phyloP scores from a whole-genome alignment of 2,329 filamentous ascomycete genomes.

The Cytospora leucostoma region DNA sequence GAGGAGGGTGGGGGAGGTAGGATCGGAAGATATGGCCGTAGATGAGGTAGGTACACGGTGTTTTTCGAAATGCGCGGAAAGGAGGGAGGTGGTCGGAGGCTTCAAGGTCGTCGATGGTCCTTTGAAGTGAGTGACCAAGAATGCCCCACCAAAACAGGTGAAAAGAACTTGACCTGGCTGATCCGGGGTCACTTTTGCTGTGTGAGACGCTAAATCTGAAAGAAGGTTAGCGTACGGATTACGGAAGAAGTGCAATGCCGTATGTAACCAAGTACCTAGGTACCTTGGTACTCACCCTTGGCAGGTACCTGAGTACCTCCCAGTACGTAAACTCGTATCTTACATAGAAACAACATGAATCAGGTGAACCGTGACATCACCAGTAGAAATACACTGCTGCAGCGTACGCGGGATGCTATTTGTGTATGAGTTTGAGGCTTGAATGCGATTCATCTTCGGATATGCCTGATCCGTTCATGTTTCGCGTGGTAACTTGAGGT shows the following conservation, averaged over 20 bases:
- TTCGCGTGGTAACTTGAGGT: too few species aligned
- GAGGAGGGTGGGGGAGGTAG: neutral
- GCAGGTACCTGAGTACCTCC: neutral
- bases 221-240: slow-evolving; percentile 6
- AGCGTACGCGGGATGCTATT: too few species aligned
- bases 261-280: neutral
- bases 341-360: too few species aligned
- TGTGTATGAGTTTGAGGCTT: too few species aligned
- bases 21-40: neutral
- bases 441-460: too few species aligned
- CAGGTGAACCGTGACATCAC: too few species aligned
- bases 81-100: slow-evolving; percentile 7
- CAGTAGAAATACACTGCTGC: too few species aligned
- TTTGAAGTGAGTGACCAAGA: neutral
- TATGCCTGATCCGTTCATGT: too few species aligned
- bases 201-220: slow-evolving; percentile 15
- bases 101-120: slow-evolving; percentile 9
- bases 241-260: slow-evolving; percentile 22
- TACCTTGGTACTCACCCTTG: neutral
- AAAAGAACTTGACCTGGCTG: neutral
- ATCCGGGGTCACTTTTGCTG: slow-evolving; percentile 13
- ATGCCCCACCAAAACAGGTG: slow-evolving; percentile 18
- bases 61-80: neutral
- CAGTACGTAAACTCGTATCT: too few species aligned
- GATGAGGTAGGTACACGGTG: slow-evolving; percentile 1